Conservation (phyloP, 2,329 filamentous ascomycete species). For the Clonostachys rhizophaga region DNA sequence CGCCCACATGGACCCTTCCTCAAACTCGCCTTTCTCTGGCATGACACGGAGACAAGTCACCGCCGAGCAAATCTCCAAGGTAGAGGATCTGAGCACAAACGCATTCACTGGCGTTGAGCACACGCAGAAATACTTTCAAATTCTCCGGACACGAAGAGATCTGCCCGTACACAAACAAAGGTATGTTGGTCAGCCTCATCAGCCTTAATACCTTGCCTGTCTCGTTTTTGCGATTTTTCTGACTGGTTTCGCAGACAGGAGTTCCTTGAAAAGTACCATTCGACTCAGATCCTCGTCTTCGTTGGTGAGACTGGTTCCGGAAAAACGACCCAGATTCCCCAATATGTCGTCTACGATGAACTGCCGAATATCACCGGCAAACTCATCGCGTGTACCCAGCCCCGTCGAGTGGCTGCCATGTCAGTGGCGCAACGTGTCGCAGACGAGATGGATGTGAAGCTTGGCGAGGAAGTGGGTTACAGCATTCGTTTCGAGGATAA, state of each 20-base stretch:
- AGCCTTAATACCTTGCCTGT: neutral
- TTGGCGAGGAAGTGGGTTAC: constrained; percentile 95
- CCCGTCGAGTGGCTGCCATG: constrained; percentile 96
- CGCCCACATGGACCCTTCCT: constrained; percentile 62
- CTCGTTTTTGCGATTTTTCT: neutral
- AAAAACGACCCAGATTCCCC: constrained; percentile 98
- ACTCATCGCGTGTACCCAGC: constrained; percentile 95
- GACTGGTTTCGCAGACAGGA: constrained; percentile 58
- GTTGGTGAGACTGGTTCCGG: constrained; percentile 99
- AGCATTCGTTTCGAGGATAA: constrained; percentile 98
- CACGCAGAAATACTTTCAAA: constrained; percentile 83
- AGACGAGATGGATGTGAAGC: constrained; percentile 87
- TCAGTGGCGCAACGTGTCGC: constrained; percentile 97
- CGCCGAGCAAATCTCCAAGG: constrained; percentile 63
- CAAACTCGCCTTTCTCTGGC: constrained; percentile 49
- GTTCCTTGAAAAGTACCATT: constrained; percentile 89
- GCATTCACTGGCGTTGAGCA: constrained; percentile 78
- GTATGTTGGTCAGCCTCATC: constrained; percentile 31
- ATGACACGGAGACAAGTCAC: constrained; percentile 81
- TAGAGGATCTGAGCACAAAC: constrained; percentile 78
- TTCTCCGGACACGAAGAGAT: constrained; percentile 76
- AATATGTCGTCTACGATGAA: constrained; percentile 97
- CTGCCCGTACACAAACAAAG: constrained; percentile 91
- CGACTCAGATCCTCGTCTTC: constrained; percentile 93
- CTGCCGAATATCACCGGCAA: constrained; percentile 81